Percentiles rank a stretch among this genome's conserved stretches.
These are phyloP conservation scores for Ehretia macrophylla DNA, from an alignment of 257 asterid species.

Conservation along the genomic window DNA sequence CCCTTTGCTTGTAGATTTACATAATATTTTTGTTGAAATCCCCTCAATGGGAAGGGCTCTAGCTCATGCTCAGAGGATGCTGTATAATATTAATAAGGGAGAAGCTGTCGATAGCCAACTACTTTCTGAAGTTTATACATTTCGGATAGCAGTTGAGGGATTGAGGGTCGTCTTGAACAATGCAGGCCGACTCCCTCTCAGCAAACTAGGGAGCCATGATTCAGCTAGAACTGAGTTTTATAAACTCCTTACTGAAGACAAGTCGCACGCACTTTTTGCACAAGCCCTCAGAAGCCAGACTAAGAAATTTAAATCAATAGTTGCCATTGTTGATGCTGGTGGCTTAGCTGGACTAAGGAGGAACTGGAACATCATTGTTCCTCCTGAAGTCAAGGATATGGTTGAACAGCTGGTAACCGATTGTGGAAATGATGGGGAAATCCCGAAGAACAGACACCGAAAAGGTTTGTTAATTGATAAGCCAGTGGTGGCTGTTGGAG, in stretches of 20 bases:
- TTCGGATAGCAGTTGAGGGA: conserved; percentile 80
- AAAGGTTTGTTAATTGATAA: conserved; percentile 55
- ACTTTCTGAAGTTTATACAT: conserved; percentile 70
- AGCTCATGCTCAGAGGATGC: conserved; percentile 78
- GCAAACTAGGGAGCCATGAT: conserved; percentile 14
- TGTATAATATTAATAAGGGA: conserved; percentile 60
- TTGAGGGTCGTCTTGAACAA: conserved; percentile 69
- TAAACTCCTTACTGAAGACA: conserved; percentile 62
- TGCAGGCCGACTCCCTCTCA: conserved; percentile 52
- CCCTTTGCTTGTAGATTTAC: conserved; percentile 74
- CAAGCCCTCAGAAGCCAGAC: conserved; percentile 77
- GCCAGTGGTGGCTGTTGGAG: conserved; percentile 86
- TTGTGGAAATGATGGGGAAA: conserved; percentile 34
- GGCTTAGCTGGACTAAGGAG: conserved; percentile 73
- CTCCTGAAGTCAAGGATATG: conserved; percentile 53
- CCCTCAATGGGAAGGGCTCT: conserved; percentile 66
- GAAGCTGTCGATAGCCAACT: conserved; percentile 43
- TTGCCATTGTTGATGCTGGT: conserved; percentile 84
- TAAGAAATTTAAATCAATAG: conserved; percentile 52
- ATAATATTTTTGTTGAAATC: conserved; percentile 47
- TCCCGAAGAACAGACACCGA: conserved; percentile 22
- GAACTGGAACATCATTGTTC: conserved; percentile 66
- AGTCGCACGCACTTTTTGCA: conserved; percentile 75
- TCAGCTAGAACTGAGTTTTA: conserved; percentile 36
- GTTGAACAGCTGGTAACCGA: conserved; percentile 53